phyloP scores from a whole-genome alignment of 2,329 filamentous ascomycete genomes.

The Ascosphaera pollenicola region DNA sequence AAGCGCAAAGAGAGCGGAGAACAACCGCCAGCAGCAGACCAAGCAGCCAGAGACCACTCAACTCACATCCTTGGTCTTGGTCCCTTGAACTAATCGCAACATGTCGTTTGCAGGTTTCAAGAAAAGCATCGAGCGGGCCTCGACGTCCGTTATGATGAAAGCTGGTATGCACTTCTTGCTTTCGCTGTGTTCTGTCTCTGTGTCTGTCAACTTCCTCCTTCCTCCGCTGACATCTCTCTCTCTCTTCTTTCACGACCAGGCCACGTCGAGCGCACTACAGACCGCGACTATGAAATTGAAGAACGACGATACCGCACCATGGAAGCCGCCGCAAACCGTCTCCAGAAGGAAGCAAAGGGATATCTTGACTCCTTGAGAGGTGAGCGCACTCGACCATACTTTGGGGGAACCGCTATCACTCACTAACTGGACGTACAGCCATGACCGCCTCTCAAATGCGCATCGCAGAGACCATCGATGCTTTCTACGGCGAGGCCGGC shows the following conservation, averaged over 20 bases:
- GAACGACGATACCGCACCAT: slow-evolving; percentile 94
- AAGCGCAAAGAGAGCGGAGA: not conserved
- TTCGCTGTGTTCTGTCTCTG: not conserved
- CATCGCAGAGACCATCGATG: slow-evolving; percentile 97
- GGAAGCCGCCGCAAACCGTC: slow-evolving; percentile 74
- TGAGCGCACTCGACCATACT: too few species aligned
- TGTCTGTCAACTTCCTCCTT: not conserved
- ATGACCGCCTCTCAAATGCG: slow-evolving; percentile 99
- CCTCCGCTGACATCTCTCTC: not conserved
- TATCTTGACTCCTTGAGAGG: slow-evolving; percentile 90
- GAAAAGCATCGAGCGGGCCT: slow-evolving; percentile 96
- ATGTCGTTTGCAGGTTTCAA: slow-evolving; percentile 43
- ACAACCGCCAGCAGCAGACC: too few species aligned
- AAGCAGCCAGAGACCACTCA: not conserved
- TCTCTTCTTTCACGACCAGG: slow-evolving; percentile 25
- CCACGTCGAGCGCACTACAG: slow-evolving; percentile 95
- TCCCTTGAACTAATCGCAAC: not conserved
- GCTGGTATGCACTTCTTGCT: slow-evolving; percentile 36
- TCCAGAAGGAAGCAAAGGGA: slow-evolving; percentile 96
- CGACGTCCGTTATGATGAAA: slow-evolving; percentile 99
- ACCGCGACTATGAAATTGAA: slow-evolving; percentile 97
- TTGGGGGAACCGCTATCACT: too few species aligned
- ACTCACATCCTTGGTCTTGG: not conserved
- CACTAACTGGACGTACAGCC: too few species aligned
- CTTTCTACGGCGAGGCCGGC: slow-evolving; percentile 92